A percentile compares a stretch with the other conserved stretches of the same genome.
Conservation (phyloP, 768 basidiomycete species). For the Kwoniella heveanensis region DNA sequence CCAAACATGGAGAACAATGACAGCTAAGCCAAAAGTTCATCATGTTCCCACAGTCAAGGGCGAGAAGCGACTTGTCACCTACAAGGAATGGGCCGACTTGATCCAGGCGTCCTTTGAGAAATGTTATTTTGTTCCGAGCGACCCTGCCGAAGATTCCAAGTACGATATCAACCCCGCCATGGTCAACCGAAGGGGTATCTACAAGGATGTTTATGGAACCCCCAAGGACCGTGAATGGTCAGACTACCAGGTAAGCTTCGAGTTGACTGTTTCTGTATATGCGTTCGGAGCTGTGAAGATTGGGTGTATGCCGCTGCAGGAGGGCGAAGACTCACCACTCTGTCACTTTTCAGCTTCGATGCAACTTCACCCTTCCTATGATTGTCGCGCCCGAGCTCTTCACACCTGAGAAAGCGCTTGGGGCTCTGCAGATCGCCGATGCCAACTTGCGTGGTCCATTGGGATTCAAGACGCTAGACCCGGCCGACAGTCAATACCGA, state of each 20-base stretch:
- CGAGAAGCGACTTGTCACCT: conserved; percentile 70
- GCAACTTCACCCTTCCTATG: conserved; percentile 96
- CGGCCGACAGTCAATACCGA: conserved; percentile 82
- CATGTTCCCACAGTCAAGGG: conserved; percentile 65
- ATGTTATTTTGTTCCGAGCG: conserved; percentile 86
- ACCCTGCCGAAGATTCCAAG: conserved; percentile 68
- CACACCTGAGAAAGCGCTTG: conserved; percentile 74
- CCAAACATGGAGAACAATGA: too few species aligned
- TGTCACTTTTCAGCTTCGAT: conserved; percentile 62
- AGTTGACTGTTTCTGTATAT: neutral
- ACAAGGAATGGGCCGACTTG: conserved; percentile 83
- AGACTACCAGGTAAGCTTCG: conserved; percentile 77
- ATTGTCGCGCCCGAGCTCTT: conserved; percentile 95
- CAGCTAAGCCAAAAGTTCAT: too few species aligned
- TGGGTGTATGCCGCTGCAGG: neutral
- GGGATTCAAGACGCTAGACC: conserved; percentile 96
- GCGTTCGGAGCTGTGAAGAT: too few species aligned
- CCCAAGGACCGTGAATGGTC: conserved; percentile 87
- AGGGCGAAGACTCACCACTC: too few species aligned
- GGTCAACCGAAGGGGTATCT: conserved; percentile 88
- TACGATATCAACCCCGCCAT: conserved; percentile 72
- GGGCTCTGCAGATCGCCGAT: conserved; percentile 78
- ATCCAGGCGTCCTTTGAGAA: conserved; percentile 85
- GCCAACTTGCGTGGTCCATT: conserved; percentile 78
- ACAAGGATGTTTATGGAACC: conserved; percentile 96